Conservation (phyloP, 2,329 filamentous ascomycete species). For the Penicillium corylophilum region DNA sequence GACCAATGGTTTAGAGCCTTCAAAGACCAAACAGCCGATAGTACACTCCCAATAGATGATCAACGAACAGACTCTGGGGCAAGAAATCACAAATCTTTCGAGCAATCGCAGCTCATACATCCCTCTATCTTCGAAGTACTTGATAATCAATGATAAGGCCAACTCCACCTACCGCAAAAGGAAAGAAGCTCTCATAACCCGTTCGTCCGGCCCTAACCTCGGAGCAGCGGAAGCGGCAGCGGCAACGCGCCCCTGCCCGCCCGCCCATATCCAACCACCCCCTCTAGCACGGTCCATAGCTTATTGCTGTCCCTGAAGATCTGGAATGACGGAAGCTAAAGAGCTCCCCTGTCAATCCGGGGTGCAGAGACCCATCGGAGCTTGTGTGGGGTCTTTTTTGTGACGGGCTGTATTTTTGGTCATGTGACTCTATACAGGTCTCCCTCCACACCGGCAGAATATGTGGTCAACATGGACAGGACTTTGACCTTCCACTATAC, state of each 20-base stretch:
- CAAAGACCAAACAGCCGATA: background rate
- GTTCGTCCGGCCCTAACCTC: constrained; percentile 18
- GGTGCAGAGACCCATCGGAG: constrained; percentile 16
- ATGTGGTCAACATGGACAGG: too few species aligned
- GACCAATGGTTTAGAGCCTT: background rate
- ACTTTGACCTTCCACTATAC: too few species aligned
- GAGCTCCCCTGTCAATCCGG: constrained; percentile 17
- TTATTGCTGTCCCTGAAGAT: constrained; percentile 17
- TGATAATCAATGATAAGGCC: background rate
- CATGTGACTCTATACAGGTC: background rate
- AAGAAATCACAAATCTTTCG: background rate
- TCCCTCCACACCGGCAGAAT: background rate
- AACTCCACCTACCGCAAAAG: background rate
- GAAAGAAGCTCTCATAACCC: constrained; percentile 2
- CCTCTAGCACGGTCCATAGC: constrained; percentile 21
- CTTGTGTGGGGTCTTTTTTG: constrained; percentile 21
- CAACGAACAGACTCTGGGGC: background rate
- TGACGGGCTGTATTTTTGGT: constrained; percentile 17
- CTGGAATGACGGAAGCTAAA: constrained; percentile 9
- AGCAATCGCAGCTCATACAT: background rate
- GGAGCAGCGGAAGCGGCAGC: constrained; percentile 18
- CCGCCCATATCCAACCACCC: background rate
- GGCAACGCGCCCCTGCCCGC: constrained; percentile 7
- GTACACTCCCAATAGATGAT: background rate
- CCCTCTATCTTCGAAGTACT: background rate